Conservation (phyloP, 2,329 filamentous ascomycete species). For the Cladorrhinum sp. region DNA sequence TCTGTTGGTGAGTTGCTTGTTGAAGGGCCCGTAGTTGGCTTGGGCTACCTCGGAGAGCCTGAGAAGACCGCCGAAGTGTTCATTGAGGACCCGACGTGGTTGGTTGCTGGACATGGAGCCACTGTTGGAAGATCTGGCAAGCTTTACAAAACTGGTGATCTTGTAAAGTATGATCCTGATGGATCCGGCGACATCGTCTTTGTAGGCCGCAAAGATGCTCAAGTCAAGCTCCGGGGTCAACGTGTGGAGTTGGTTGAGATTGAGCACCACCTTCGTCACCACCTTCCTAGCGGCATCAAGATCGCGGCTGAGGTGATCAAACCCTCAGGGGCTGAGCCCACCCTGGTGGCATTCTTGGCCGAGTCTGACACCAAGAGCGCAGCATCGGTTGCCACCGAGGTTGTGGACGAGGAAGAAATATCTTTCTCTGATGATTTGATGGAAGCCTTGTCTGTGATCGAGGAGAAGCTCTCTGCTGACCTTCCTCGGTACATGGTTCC, state of each 20-base stretch:
- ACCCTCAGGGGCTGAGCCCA: slow-evolving; percentile 23
- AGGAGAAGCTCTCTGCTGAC: slow-evolving; percentile 18
- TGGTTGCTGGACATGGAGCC: slow-evolving; percentile 31
- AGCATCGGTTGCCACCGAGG: neutral
- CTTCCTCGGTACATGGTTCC: slow-evolving; percentile 40
- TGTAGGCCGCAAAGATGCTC: slow-evolving; percentile 54
- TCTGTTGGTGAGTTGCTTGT: slow-evolving; percentile 37
- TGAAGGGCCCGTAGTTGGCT: slow-evolving; percentile 46
- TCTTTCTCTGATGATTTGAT: slow-evolving; percentile 19
- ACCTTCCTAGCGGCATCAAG: slow-evolving; percentile 37
- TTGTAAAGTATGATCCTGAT: slow-evolving; percentile 42
- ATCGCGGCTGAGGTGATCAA: slow-evolving; percentile 49
- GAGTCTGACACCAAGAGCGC: slow-evolving; percentile 9
- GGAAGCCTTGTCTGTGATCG: slow-evolving; percentile 19
- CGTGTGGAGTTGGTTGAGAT: slow-evolving; percentile 53
- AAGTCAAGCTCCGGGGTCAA: slow-evolving; percentile 59
- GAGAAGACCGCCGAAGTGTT: slow-evolving; percentile 34
- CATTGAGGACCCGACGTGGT: slow-evolving; percentile 26
- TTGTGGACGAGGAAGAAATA: slow-evolving; percentile 2
- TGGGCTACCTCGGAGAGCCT: slow-evolving; percentile 46
- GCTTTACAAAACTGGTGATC: slow-evolving; percentile 49
- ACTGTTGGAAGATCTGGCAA: slow-evolving; percentile 50
- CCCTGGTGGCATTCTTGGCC: slow-evolving; percentile 34
- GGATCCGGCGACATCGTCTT: slow-evolving; percentile 39
- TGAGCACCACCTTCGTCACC: slow-evolving; percentile 40